These are phyloP conservation scores for Xylaria arbuscula DNA, from an alignment of 2,329 filamentous ascomycete genomes.

Conservation along the genomic window DNA sequence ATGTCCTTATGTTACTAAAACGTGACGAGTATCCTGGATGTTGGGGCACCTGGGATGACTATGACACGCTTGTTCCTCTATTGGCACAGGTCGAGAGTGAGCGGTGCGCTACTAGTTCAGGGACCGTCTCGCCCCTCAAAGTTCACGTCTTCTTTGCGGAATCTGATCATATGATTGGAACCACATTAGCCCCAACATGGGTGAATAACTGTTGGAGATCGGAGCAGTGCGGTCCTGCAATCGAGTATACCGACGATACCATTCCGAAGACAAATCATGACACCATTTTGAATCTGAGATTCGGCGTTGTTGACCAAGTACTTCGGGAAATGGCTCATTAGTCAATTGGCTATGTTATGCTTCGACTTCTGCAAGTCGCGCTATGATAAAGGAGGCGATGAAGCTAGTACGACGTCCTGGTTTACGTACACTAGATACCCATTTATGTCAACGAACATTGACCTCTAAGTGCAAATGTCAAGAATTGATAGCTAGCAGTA, in stretches of 20 bases:
- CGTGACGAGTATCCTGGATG: conserved; percentile 33
- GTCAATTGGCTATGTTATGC: neutral
- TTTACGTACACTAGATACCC: neutral
- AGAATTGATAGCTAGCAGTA: neutral
- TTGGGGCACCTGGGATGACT: conserved; percentile 41
- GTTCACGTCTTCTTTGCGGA: conserved; percentile 43
- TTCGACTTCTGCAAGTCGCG: neutral
- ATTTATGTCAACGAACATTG: neutral
- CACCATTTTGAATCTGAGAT: conserved; percentile 38
- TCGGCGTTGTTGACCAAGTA: conserved; percentile 38
- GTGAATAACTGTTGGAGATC: conserved; percentile 41
- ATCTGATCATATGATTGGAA: conserved; percentile 42
- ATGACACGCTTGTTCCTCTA: conserved; percentile 40
- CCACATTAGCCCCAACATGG: conserved; percentile 33
- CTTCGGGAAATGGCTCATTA: conserved; percentile 21
- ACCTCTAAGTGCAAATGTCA: neutral
- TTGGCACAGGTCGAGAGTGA: conserved; percentile 36
- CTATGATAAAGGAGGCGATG: neutral
- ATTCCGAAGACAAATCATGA: conserved; percentile 40
- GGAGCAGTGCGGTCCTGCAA: conserved; percentile 37
- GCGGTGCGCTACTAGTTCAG: neutral
- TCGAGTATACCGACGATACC: conserved; percentile 34
- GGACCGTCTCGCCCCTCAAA: conserved; percentile 14
- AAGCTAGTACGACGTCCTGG: neutral
- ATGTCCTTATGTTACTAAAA: conserved; percentile 41